phyloP scores from a whole-genome alignment of 1,284 basidiomycete genomes.

The Ustilago shanxiensis region DNA sequence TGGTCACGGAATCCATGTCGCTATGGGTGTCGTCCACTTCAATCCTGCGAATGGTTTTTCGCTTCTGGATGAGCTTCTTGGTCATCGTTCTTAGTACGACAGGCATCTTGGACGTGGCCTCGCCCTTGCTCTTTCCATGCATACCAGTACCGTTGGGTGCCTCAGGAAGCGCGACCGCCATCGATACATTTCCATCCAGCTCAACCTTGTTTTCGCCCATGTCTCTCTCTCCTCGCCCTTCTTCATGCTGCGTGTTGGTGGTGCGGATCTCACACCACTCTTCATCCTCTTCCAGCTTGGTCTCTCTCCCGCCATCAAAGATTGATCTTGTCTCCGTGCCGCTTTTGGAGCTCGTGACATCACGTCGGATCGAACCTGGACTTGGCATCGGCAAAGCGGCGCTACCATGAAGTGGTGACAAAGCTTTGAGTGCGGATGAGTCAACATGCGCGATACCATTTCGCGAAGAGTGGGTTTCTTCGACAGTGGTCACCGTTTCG shows the following conservation, averaged over 20 bases:
- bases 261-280: slow-evolving; percentile 56
- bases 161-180: slow-evolving; percentile 19
- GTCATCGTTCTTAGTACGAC: slow-evolving; percentile 72
- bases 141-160: slow-evolving; percentile 34
- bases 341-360: slow-evolving; percentile 42
- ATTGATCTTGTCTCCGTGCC: slow-evolving; percentile 45
- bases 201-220: not conserved
- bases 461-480: slow-evolving; percentile 26
- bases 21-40: slow-evolving; percentile 51
- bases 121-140: slow-evolving; percentile 3
- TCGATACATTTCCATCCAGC: not conserved
- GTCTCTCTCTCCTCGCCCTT: too few species aligned
- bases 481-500: slow-evolving; percentile 60
- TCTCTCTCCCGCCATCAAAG: slow-evolving; percentile 46
- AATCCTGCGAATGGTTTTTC: slow-evolving; percentile 67
- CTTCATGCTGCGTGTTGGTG: slow-evolving; percentile 5
- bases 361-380: slow-evolving; percentile 24
- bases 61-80: slow-evolving; percentile 71
- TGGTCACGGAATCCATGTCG: slow-evolving; percentile 12
- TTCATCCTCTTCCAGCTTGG: slow-evolving; percentile 45
- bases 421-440: not conserved
- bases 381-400: not conserved
- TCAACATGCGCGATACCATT: not conserved
- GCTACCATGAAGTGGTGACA: not conserved
- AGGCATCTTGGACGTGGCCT: slow-evolving; percentile 67